phyloP scores from a whole-genome alignment of 306 rosid genomes.

The Vachellia collinsii region DNA sequence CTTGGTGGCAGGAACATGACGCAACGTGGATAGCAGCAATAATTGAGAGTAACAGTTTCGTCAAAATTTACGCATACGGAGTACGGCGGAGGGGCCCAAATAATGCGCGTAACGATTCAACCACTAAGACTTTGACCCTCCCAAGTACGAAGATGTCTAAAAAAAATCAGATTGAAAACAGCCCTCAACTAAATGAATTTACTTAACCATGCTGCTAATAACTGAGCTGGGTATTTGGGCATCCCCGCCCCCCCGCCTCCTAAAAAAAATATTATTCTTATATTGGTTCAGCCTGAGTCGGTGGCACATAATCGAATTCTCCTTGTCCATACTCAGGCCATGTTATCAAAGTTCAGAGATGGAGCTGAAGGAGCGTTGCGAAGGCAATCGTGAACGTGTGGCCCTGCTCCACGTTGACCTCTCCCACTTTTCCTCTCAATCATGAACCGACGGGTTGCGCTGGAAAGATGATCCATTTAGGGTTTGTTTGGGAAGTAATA shows the following conservation, averaged over 20 bases:
- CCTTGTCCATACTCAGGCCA: background rate
- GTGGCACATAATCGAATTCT: background rate
- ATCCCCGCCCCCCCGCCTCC: too few relatives aligned
- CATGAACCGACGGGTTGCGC: conserved; percentile 37
- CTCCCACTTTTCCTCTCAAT: conserved; percentile 33
- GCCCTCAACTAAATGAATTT: too few relatives aligned
- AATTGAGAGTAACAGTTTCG: background rate
- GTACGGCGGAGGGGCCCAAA: background rate
- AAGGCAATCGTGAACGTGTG: background rate
- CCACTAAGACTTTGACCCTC: too few relatives aligned
- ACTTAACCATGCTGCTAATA: too few relatives aligned
- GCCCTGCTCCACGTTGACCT: background rate
- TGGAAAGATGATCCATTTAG: conserved; percentile 12
- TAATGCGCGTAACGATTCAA: conserved; percentile 7
- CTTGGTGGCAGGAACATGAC: background rate
- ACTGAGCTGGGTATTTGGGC: too few relatives aligned
- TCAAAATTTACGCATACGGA: background rate
- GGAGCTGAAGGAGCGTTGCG: too few relatives aligned
- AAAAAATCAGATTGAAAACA: too few relatives aligned
- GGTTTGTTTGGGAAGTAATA: too few relatives aligned
- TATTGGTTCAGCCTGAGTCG: background rate
- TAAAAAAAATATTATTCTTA: background rate
- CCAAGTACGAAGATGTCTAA: too few relatives aligned
- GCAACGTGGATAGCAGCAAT: background rate
- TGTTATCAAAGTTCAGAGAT: background rate